Percentiles rank a stretch among this genome's conserved stretches.
Conservation (phyloP, 1,284 basidiomycete genomes). For the Irpex lacteus region DNA sequence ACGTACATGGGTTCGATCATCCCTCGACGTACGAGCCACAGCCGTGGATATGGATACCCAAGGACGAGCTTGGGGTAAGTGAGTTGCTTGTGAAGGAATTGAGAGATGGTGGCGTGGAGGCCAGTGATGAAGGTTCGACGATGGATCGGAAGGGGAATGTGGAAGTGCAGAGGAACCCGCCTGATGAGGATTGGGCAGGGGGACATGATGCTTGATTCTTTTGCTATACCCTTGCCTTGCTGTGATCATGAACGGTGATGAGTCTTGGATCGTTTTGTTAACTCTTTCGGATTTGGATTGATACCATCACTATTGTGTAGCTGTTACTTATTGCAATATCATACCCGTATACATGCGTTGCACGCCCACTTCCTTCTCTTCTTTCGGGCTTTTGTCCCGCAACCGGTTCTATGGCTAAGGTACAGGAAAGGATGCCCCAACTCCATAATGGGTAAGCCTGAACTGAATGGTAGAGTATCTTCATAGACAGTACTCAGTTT, state of each 20-base stretch:
- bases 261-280: no score
- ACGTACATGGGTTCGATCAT: conserved; percentile 49
- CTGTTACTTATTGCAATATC: no score
- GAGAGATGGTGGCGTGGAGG: conserved; percentile 34
- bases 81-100: conserved; percentile 48
- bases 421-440: no score
- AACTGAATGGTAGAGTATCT: no score
- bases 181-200: conserved; percentile 46
- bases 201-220: conserved; percentile 16
- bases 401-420: no score
- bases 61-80: conserved; percentile 56
- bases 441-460: no score
- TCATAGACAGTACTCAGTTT: no score
- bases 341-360: no score
- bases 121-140: conserved; percentile 48
- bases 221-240: not conserved
- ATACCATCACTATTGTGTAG: not conserved
- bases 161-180: conserved; percentile 46
- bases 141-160: conserved; percentile 47
- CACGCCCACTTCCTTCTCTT: no score
- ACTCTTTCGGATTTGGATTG: not conserved
- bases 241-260: not conserved
- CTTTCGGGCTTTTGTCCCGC: no score
- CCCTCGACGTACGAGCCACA: no score
- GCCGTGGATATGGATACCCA: no score